These are phyloP conservation scores for Capsicum rhomboideum DNA, from an alignment of 257 asterid species.

Conservation along the genomic window DNA sequence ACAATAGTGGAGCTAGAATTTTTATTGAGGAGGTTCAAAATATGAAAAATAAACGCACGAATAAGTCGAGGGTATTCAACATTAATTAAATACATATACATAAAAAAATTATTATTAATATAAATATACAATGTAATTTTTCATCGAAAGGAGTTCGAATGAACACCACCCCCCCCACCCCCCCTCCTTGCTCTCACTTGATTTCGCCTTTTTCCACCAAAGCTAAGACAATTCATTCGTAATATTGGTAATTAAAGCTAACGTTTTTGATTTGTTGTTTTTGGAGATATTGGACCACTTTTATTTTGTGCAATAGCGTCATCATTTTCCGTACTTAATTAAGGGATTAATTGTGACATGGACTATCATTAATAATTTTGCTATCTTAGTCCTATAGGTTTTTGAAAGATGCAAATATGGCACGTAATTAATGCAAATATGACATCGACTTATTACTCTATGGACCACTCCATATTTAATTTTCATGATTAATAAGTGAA, in stretches of 20 bases:
- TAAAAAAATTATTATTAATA: too few species aligned
- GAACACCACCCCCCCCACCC: too few species aligned
- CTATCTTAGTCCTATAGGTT: not conserved
- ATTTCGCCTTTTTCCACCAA: too few species aligned
- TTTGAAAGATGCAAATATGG: not conserved
- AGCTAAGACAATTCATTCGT: not conserved
- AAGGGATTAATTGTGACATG: not conserved
- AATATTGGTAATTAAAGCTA: not conserved
- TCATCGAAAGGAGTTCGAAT: too few species aligned
- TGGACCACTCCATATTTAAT: not conserved
- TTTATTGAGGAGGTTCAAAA: too few species aligned
- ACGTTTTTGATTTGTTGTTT: not conserved
- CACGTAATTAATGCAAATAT: not conserved
- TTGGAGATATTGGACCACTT: not conserved
- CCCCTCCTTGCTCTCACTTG: too few species aligned
- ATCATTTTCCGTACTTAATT: not conserved
- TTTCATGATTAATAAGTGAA: not conserved
- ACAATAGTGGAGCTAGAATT: too few species aligned
- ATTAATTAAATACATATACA: too few species aligned
- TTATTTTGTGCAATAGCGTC: not conserved
- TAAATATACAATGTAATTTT: too few species aligned
- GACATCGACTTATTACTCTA: not conserved
- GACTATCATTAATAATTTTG: not conserved
- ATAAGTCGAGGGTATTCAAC: too few species aligned
- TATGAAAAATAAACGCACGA: too few species aligned